Evolutionary conservation across 805 yeast genomes (phyloP).

Genomic region (Candida railenensis): DNA sequence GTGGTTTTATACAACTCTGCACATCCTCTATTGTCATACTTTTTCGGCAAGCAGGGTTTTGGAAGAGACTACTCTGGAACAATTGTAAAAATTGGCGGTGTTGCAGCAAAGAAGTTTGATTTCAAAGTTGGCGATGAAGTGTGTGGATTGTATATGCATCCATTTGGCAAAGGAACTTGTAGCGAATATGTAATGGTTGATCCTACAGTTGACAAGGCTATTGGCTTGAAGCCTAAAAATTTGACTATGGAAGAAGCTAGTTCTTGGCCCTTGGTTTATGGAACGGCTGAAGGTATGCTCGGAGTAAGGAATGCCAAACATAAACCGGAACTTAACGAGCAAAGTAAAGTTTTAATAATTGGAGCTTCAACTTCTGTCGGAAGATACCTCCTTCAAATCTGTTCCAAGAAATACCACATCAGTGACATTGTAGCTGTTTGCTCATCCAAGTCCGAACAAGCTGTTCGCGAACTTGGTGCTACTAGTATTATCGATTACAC

Average conservation of each 20-base stretch:
- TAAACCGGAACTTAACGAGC: background rate
- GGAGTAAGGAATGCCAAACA: slow-evolving; percentile 30
- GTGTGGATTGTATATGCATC: slow-evolving; percentile 21
- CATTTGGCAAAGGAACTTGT: slow-evolving; percentile 38
- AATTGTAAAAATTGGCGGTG: slow-evolving; percentile 27
- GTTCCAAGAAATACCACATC: slow-evolving; percentile 44
- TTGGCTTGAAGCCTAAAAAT: slow-evolving; percentile 44
- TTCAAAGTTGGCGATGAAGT: slow-evolving; percentile 29
- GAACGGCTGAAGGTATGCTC: slow-evolving; percentile 55
- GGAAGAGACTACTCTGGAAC: slow-evolving; percentile 36
- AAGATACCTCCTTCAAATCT: slow-evolving; percentile 51
- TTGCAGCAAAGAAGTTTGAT: slow-evolving; percentile 17
- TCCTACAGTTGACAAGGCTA: slow-evolving; percentile 22
- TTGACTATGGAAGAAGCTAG: slow-evolving; percentile 58
- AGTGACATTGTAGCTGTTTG: slow-evolving; percentile 56
- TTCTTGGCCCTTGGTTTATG: slow-evolving; percentile 61
- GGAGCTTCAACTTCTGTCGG: slow-evolving; percentile 82
- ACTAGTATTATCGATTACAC: slow-evolving; percentile 58
- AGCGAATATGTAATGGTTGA: slow-evolving; percentile 47
- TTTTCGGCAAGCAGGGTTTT: slow-evolving; percentile 18
- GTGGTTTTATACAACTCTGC: slow-evolving; percentile 18
- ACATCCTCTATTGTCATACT: slow-evolving; percentile 8
- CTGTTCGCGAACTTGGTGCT: slow-evolving; percentile 54
- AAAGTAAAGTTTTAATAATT: slow-evolving; percentile 50
- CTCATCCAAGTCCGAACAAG: slow-evolving; percentile 46